These are phyloP conservation scores for Arthrocladium fulminans DNA, from an alignment of 2,329 filamentous ascomycete genomes.

Conservation along the genomic window DNA sequence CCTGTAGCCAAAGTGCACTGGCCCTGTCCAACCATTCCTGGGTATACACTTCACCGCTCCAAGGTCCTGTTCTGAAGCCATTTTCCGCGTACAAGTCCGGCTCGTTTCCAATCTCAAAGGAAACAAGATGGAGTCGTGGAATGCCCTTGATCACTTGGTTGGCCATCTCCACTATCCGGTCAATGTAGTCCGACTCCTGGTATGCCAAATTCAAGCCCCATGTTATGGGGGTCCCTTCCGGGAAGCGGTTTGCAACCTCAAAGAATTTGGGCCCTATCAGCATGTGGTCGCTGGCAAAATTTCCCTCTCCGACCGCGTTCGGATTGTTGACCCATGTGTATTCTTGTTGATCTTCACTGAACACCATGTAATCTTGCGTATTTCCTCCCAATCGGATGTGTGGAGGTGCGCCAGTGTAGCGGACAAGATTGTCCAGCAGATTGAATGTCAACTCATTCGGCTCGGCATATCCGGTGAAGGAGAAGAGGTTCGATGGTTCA, in stretches of 20 bases:
- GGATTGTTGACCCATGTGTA: conserved; percentile 34
- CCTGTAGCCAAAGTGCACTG: conserved; percentile 35
- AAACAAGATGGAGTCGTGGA: conserved; percentile 23
- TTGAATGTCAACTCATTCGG: conserved; percentile 41
- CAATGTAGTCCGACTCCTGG: conserved; percentile 34
- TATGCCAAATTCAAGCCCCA: conserved; percentile 45
- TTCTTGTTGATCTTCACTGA: conserved; percentile 28
- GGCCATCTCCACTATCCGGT: conserved; percentile 37
- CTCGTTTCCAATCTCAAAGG: conserved; percentile 27
- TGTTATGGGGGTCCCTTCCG: conserved; percentile 42
- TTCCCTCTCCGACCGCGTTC: conserved; percentile 31
- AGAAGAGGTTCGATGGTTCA: conserved; percentile 45
- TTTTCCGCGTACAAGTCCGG: conserved; percentile 31
- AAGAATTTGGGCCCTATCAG: conserved; percentile 43
- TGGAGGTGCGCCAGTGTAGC: conserved; percentile 41
- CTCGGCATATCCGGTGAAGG: conserved; percentile 38
- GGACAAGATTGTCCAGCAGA: conserved; percentile 41
- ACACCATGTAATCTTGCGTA: conserved; percentile 45
- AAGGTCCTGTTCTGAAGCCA: conserved; percentile 36
- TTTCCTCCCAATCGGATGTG: conserved; percentile 45
- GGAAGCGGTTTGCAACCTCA: conserved; percentile 41
- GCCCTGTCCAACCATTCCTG: conserved; percentile 40
- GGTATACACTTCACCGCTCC: conserved; percentile 38
- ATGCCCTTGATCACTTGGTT: conserved; percentile 16
- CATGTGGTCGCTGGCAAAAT: conserved; percentile 35